These are phyloP conservation scores for Juncus inflexus DNA, from an alignment of 176 grass and related monocot genomes.

Conservation along the genomic window DNA sequence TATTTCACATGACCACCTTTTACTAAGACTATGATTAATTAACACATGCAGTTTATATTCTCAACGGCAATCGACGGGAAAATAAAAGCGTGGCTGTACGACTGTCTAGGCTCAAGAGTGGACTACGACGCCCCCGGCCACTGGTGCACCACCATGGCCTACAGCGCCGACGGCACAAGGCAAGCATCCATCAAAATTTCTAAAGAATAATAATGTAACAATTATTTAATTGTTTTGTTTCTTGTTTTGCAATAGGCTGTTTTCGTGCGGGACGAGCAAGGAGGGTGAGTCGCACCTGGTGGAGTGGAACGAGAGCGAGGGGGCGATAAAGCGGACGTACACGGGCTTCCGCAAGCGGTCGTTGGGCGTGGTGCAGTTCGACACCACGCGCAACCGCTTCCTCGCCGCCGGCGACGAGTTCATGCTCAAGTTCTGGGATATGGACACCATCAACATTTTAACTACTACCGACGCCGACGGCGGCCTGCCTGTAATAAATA, in stretches of 20 bases:
- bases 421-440: constrained; percentile 98
- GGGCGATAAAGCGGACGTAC: constrained; percentile 89
- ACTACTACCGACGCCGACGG: constrained; percentile 76
- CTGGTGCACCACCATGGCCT: constrained; percentile 97
- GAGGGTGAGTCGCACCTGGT: constrained; percentile 95
- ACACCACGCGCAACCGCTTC: constrained; percentile 85
- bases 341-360: constrained; percentile 89
- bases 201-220: neutral
- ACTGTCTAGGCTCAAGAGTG: constrained; percentile 94
- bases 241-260: constrained; percentile 47
- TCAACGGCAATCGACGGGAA: constrained; percentile 98
- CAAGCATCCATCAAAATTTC: constrained; percentile 5
- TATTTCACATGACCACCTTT: constrained; percentile 6
- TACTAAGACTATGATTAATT: neutral
- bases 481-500: constrained; percentile 66
- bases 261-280: constrained; percentile 98
- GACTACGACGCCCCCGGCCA: constrained; percentile 99
- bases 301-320: constrained; percentile 99
- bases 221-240: constrained; percentile 9
- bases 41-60: constrained; percentile 81
- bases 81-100: constrained; percentile 99
- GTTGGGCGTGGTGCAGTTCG: constrained; percentile 85
- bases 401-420: constrained; percentile 98
- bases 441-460: constrained; percentile 83
- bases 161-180: constrained; percentile 93